A percentile compares a stretch with the other conserved stretches of the same genome.
These are phyloP conservation scores for Singerocomus inundabilis DNA, from an alignment of 1,284 basidiomycete species.

Conservation along the genomic window DNA sequence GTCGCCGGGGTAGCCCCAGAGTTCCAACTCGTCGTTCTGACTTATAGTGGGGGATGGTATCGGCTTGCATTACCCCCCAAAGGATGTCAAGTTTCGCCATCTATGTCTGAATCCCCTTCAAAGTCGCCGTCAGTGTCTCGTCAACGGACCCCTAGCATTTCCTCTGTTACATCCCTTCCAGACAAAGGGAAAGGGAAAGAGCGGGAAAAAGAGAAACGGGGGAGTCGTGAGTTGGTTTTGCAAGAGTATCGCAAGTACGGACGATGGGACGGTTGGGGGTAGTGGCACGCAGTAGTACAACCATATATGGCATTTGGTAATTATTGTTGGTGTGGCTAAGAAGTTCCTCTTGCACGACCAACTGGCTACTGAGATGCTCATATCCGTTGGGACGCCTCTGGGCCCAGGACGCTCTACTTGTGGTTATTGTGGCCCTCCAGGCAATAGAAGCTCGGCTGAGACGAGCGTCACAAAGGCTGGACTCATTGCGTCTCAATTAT, in stretches of 20 bases:
- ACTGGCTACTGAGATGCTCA: constrained; percentile 17
- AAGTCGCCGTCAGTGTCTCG: constrained; percentile 39
- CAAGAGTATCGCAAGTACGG: constrained; percentile 79
- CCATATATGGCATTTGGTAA: neutral
- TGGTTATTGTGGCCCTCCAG: constrained; percentile 43
- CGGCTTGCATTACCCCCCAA: constrained; percentile 69
- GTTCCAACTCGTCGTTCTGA: constrained; percentile 80
- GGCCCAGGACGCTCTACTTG: constrained; percentile 35
- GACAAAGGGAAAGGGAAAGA: constrained; percentile 64
- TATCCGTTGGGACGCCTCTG: constrained; percentile 33
- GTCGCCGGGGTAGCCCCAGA: constrained; percentile 41
- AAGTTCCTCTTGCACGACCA: too few relatives aligned
- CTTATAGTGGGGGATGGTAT: constrained; percentile 93
- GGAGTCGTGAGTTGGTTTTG: constrained; percentile 62
- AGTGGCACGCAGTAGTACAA: constrained; percentile 17
- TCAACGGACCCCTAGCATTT: constrained; percentile 51
- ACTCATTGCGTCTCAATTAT: constrained; percentile 37
- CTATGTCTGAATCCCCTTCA: constrained; percentile 41
- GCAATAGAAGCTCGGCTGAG: constrained; percentile 33
- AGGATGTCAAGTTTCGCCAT: constrained; percentile 22
- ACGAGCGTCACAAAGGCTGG: constrained; percentile 39
- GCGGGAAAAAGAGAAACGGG: constrained; percentile 55
- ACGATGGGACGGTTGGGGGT: constrained; percentile 84
- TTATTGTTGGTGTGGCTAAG: too few relatives aligned
- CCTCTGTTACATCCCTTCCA: constrained; percentile 45